Evolutionary conservation across 1,284 basidiomycete species (phyloP).

Genomic region (Amylostereum areolatum): DNA sequence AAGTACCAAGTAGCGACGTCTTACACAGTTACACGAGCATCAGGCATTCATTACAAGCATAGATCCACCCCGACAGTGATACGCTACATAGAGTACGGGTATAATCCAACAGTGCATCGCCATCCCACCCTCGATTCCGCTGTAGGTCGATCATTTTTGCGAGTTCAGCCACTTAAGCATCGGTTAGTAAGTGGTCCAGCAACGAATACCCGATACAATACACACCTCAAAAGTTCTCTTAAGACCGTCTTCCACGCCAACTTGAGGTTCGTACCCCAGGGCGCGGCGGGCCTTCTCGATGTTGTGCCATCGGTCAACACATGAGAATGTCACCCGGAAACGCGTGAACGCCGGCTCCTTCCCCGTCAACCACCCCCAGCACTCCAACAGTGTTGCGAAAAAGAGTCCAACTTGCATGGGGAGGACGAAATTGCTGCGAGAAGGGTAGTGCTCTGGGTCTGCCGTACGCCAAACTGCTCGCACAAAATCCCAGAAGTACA

Average conservation of each 20-base stretch:
- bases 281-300: conserved; percentile 92
- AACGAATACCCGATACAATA: conserved; percentile 9
- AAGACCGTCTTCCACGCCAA: conserved; percentile 87
- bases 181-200: conserved; percentile 1
- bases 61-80: too few relatives aligned
- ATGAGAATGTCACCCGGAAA: conserved; percentile 78
- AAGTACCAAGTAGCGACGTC: too few relatives aligned
- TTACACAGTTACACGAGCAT: too few relatives aligned
- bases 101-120: too few relatives aligned
- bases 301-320: conserved; percentile 82
- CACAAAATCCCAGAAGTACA: conserved; percentile 95
- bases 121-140: too few relatives aligned
- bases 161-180: too few relatives aligned
- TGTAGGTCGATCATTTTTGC: too few relatives aligned
- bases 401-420: conserved; percentile 63
- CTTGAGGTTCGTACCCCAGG: conserved; percentile 89
- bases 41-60: too few relatives aligned
- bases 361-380: conserved; percentile 70
- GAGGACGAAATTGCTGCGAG: conserved; percentile 45
- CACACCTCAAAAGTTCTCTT: conserved; percentile 70
- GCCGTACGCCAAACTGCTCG: conserved; percentile 73
- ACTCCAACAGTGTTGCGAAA: conserved; percentile 71
- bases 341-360: conserved; percentile 88
- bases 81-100: too few relatives aligned
- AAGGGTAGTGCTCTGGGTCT: conserved; percentile 33